phyloP scores from a whole-genome alignment of 495 filamentous ascomycete species.

The Jackrogersella multiformis region DNA sequence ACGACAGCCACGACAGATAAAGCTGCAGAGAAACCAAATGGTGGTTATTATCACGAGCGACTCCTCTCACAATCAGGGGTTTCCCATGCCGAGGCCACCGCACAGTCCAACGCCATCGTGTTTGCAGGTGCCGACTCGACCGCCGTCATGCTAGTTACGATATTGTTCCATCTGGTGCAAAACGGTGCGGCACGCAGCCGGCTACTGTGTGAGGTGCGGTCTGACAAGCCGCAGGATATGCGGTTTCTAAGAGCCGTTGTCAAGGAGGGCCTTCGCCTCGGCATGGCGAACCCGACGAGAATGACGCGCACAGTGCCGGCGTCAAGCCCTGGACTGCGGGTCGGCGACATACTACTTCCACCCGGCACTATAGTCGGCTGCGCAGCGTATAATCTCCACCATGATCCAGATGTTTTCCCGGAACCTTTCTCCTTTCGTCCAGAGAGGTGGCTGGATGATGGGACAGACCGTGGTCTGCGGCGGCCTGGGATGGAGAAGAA shows the following conservation, averaged over 20 bases:
- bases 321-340: background rate
- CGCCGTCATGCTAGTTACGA: background rate
- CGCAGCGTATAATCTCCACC: slow-evolving; percentile 1
- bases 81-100: background rate
- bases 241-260: background rate
- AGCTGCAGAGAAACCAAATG: background rate
- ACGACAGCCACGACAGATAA: background rate
- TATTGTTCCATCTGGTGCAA: background rate
- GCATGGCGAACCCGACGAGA: background rate
- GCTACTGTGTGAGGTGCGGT: background rate
- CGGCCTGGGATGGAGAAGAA: background rate
- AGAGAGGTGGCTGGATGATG: slow-evolving; percentile 5
- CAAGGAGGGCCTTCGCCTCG: background rate
- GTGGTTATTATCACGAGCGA: background rate
- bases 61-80: background rate
- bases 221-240: slow-evolving; percentile 2
- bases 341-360: background rate
- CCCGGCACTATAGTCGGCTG: slow-evolving; percentile 1
- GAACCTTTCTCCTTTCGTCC: background rate
- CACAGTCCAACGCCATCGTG: background rate
- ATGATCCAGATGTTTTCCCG: slow-evolving; percentile 3
- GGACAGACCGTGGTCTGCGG: background rate
- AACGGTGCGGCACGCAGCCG: slow-evolving; percentile 1
- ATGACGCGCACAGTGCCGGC: background rate
- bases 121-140: background rate